Evolutionary conservation across 257 asterid genomes (phyloP).

Genomic region (Scutellaria barbata): DNA sequence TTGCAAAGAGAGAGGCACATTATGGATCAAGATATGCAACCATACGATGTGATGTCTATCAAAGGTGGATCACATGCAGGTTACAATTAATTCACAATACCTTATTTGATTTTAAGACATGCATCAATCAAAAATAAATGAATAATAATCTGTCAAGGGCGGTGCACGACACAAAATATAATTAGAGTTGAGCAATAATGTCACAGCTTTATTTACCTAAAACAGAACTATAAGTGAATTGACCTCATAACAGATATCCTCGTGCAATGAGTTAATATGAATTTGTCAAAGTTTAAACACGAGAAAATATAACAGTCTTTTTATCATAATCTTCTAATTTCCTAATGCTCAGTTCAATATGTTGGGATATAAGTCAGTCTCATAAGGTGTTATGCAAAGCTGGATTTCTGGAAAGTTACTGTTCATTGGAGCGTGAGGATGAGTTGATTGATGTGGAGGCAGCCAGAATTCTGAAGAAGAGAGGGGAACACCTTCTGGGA

Average conservation of each 20-base stretch:
- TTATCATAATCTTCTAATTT: not conserved
- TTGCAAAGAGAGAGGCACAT: too few relatives aligned
- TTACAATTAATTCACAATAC: too few relatives aligned
- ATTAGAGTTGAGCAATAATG: not conserved
- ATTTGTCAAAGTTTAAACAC: not conserved
- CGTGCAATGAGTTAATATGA: not conserved
- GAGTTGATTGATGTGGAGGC: slow-evolving; percentile 45
- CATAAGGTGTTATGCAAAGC: slow-evolving; percentile 52
- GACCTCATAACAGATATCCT: not conserved
- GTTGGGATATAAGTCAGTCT: slow-evolving; percentile 51
- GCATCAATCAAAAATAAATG: too few relatives aligned
- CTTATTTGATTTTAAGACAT: too few relatives aligned
- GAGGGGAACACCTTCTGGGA: slow-evolving; percentile 59
- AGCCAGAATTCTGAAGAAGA: slow-evolving; percentile 66
- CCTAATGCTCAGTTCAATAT: slow-evolving; percentile 39
- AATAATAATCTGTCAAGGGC: not conserved
- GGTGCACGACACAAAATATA: not conserved
- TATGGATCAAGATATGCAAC: too few relatives aligned
- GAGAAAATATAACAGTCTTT: not conserved
- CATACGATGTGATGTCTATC: too few relatives aligned
- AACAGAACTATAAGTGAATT: not conserved
- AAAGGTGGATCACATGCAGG: too few relatives aligned
- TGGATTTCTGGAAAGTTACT: slow-evolving; percentile 54
- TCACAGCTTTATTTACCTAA: not conserved
- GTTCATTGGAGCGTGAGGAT: slow-evolving; percentile 41